Base-by-base conservation (phyloP, 495 filamentous ascomycete genomes). In the Endocarpon pusillum region DNA sequence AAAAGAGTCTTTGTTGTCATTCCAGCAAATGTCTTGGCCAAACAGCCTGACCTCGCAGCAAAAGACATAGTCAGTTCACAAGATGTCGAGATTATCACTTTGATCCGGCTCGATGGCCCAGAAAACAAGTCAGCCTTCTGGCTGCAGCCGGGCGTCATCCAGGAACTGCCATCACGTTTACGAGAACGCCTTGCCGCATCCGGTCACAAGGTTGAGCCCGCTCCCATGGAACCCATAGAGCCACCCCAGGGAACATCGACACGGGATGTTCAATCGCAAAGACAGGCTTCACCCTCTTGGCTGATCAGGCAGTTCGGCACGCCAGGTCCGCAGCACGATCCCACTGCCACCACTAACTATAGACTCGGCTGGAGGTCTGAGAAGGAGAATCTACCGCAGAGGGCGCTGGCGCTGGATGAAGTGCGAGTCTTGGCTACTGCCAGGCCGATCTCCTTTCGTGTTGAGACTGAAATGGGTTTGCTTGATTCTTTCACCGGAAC, bases 401-500 rank as follows among this genome's bases (percentile, higher is more conserved):
- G 15, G 15, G 11, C n/a, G 8, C 23, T 19, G 3, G 22, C 22
- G 26, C 9, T 21, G n/a, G 45, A 41, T 2, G 12, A 39, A 23
- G 35, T 48, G 9, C 39, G 40, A 18, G 32, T 45, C 3, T 32
- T 9, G 6, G 43, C 46, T 8, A 37, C 33, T 14, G 31, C 42
- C 12, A 33, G 27, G 20, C 45, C 48, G 14, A 36, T 52, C 7
- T 44, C 48, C 31, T 23, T 53, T 12, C 35, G 49, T 15, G 29
- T 33, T 20, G 48, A 47, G 23, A 54, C 42, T 40, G 46, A 44
- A 15, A 46, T 55, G 40, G 51, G 52, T 4, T 35, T 55, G 16
- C 54, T 46, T 42, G 48, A 54, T 21, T 54, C 48, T 37, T 24
- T 53, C 44, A 34, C 44, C 26, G 43, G 46, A 51, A 5, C 50